These are phyloP conservation scores for Smallanthus sonchifolius DNA, from an alignment of 129 eudicot genomes.

Conservation along the genomic window DNA sequence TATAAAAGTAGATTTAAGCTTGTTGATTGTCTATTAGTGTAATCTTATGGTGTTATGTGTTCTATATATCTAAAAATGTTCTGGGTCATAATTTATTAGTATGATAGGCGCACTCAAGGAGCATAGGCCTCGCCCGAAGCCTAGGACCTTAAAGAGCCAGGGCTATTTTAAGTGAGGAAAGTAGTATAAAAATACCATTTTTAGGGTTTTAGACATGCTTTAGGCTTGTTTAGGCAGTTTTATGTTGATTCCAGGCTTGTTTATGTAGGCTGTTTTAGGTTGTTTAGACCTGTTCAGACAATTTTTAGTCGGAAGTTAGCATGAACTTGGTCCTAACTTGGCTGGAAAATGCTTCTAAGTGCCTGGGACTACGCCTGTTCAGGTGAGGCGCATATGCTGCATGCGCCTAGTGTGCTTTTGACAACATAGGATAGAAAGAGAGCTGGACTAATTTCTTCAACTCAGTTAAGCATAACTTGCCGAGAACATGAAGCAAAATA, in stretches of 20 bases:
- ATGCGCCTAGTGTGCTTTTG: background rate
- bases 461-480: background rate
- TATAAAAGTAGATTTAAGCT: background rate
- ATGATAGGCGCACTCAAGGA: background rate
- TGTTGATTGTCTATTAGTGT: background rate
- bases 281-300: background rate
- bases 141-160: too few species aligned
- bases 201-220: background rate
- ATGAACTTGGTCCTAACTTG: background rate
- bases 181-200: background rate
- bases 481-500: background rate
- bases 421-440: background rate
- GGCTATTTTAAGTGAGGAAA: background rate
- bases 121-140: too few species aligned
- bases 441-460: too few species aligned
- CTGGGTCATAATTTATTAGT: background rate
- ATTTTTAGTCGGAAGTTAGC: background rate
- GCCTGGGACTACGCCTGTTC: background rate
- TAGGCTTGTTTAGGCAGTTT: background rate
- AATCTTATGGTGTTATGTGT: conserved; percentile 2
- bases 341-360: background rate
- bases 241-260: background rate
- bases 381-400: background rate
- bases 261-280: too few species aligned
- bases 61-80: background rate